Percentiles rank a stretch among this genome's conserved stretches.
These are phyloP conservation scores for Hura crepitans DNA, from an alignment of 441 rosid species.

Conservation along the genomic window DNA sequence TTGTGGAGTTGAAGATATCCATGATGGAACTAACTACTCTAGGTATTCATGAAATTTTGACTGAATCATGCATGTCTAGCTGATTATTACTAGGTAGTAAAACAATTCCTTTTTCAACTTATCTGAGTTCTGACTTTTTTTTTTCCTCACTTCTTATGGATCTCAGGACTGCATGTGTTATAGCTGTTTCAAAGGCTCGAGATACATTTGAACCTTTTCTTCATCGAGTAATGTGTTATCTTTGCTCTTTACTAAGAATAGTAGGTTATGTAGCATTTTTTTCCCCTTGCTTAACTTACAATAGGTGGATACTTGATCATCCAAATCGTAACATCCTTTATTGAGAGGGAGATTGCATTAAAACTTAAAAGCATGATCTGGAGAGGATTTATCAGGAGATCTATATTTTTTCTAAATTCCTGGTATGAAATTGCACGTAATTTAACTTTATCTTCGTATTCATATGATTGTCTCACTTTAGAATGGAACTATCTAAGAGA, in stretches of 20 bases:
- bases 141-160: slow-evolving; percentile 19
- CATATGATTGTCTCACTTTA: background rate
- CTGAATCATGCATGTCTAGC: background rate
- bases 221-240: slow-evolving; percentile 52
- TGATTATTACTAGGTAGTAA: background rate
- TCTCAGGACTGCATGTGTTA: slow-evolving; percentile 91
- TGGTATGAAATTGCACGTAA: background rate
- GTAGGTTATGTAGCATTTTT: background rate
- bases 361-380: too few relatives aligned
- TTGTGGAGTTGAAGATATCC: slow-evolving; percentile 96
- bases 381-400: too few relatives aligned
- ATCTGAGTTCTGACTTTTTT: background rate
- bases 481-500: background rate
- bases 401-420: background rate
- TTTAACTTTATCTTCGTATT: background rate
- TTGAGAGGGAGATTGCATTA: background rate
- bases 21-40: slow-evolving; percentile 96
- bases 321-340: background rate
- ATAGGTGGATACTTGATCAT: background rate
- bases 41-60: slow-evolving; percentile 43
- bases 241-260: background rate
- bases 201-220: slow-evolving; percentile 95
- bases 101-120: background rate
- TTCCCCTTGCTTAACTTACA: background rate
- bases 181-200: slow-evolving; percentile 96